Percentiles rank a stretch among this genome's conserved stretches.
Conservation (phyloP, 768 basidiomycete genomes). For the Lactarius evosmus region DNA sequence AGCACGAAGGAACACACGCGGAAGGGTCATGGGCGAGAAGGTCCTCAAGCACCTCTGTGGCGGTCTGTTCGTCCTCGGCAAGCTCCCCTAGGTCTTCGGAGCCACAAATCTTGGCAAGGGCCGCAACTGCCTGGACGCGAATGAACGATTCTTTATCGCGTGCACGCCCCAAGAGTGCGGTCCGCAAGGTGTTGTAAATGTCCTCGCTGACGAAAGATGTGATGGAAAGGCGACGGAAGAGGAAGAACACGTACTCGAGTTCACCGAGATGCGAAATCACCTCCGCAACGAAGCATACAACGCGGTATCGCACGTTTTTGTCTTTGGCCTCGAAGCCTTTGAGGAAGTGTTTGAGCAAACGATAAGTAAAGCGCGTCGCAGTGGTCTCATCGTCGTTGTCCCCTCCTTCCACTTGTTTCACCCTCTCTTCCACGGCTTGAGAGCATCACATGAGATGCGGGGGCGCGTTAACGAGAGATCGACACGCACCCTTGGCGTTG, state of each 20-base stretch:
- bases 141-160: conserved; percentile 76
- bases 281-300: conserved; percentile 70
- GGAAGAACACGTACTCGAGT: conserved; percentile 63
- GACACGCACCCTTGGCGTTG: conserved; percentile 65
- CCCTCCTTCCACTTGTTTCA: conserved; percentile 36
- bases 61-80: conserved; percentile 49
- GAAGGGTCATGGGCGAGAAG: conserved; percentile 69
- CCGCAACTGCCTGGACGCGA: conserved; percentile 75
- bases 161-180: conserved; percentile 64
- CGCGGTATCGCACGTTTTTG: conserved; percentile 80
- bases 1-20: conserved; percentile 48
- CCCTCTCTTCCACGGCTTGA: conserved; percentile 37
- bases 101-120: conserved; percentile 71
- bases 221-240: neutral
- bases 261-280: conserved; percentile 79
- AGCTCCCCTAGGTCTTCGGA: conserved; percentile 62
- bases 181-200: conserved; percentile 59
- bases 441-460: neutral
- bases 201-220: conserved; percentile 56
- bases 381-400: conserved; percentile 48
- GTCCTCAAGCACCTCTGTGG: conserved; percentile 62
- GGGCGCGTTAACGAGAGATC: neutral
- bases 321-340: conserved; percentile 83
- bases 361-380: conserved; percentile 47
- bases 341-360: conserved; percentile 55